A percentile compares a stretch with the other conserved stretches of the same genome.
Evolutionary conservation across 306 rosid genomes (phyloP).

Genomic region (Trifolium fragiferum): DNA sequence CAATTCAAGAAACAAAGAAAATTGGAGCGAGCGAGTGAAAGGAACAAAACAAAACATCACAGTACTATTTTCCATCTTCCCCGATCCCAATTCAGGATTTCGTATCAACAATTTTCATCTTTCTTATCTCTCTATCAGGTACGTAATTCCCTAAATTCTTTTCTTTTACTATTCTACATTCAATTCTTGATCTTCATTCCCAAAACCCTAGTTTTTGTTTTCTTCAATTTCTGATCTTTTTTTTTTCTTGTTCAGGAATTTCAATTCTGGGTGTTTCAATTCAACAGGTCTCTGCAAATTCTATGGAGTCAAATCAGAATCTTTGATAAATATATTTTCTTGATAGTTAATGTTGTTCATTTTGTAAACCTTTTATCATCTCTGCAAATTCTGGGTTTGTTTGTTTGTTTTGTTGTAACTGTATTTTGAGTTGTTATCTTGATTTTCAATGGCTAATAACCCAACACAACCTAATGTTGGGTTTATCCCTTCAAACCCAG

Average conservation of each 20-base stretch:
- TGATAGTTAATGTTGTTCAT: constrained; percentile 39
- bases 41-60: background rate
- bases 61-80: background rate
- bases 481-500: constrained; percentile 55
- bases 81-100: constrained; percentile 29
- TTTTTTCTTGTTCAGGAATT: background rate
- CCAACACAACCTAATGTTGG: constrained; percentile 75
- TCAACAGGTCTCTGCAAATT: constrained; percentile 38
- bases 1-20: background rate
- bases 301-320: constrained; percentile 41
- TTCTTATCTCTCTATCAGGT: constrained; percentile 53
- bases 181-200: constrained; percentile 35
- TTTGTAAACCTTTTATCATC: constrained; percentile 37
- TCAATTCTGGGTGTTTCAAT: constrained; percentile 35
- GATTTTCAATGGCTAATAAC: constrained; percentile 62
- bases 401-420: background rate
- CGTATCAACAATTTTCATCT: constrained; percentile 34
- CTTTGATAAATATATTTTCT: constrained; percentile 34
- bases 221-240: constrained; percentile 26
- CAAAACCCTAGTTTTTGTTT: constrained; percentile 58
- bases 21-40: background rate
- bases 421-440: constrained; percentile 3
- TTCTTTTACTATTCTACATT: constrained; percentile 1
- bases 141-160: constrained; percentile 15
- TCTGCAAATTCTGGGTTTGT: constrained; percentile 43